These are phyloP conservation scores for Vickermania ingenoplastis DNA, from an alignment of 208 protist species.

Conservation along the genomic window DNA sequence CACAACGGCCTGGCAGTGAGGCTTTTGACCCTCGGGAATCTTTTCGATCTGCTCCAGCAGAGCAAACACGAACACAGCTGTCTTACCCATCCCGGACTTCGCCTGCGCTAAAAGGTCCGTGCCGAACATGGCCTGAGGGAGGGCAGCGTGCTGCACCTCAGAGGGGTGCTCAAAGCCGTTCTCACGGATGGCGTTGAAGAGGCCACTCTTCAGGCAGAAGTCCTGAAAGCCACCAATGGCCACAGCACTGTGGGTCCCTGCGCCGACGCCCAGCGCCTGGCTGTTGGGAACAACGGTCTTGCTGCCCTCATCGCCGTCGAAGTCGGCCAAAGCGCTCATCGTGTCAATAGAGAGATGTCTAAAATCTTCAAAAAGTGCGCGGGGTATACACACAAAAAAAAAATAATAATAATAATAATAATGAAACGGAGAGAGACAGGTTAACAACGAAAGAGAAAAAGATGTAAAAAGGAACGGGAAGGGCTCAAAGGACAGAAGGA, in stretches of 20 bases:
- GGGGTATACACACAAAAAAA: slow-evolving; percentile 11
- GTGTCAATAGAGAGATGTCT: slow-evolving; percentile 3
- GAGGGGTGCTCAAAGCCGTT: slow-evolving; percentile 90
- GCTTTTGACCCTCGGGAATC: slow-evolving; percentile 69
- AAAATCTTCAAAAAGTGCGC: background rate
- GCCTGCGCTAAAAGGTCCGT: slow-evolving; percentile 98
- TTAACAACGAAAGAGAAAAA: background rate
- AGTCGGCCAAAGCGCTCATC: slow-evolving; percentile 83
- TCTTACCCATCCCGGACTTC: slow-evolving; percentile 99
- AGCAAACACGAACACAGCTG: slow-evolving; percentile 99
- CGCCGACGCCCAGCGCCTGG: slow-evolving; percentile 62
- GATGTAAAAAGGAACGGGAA: background rate
- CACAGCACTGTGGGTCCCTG: slow-evolving; percentile 85
- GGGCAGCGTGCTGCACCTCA: slow-evolving; percentile 98
- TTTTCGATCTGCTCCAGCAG: slow-evolving; percentile 96
- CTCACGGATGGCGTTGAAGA: slow-evolving; percentile 95
- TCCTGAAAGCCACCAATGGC: slow-evolving; percentile 96
- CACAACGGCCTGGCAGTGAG: slow-evolving; percentile 85
- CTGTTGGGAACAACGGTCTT: slow-evolving; percentile 43
- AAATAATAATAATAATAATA: slow-evolving; percentile 10
- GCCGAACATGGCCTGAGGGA: slow-evolving; percentile 98
- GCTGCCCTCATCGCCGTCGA: slow-evolving; percentile 85
- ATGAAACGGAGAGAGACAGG: background rate
- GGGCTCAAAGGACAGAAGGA: background rate
- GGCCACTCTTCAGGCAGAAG: slow-evolving; percentile 98